A percentile compares a stretch with the other conserved stretches of the same genome.
Conservation (phyloP, 1,284 basidiomycete genomes). For the Leccinum griseonigrum region DNA sequence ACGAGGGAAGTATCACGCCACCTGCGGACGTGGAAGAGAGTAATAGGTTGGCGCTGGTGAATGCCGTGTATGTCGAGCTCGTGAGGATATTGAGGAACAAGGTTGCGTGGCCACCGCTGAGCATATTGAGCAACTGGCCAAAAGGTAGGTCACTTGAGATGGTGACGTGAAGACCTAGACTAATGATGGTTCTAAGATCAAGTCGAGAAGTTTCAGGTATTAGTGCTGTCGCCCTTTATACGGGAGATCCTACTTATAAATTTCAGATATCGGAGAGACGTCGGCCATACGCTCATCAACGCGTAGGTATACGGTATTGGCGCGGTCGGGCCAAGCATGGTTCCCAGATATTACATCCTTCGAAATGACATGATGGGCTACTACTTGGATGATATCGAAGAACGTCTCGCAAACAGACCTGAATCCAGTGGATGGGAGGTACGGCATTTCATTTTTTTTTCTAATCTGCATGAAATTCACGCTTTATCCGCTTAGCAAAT, state of each 20-base stretch:
- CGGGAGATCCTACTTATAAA: conserved; percentile 14
- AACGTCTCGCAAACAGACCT: conserved; percentile 44
- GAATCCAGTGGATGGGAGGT: conserved; percentile 68
- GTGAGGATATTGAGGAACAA: conserved; percentile 72
- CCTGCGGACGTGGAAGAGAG: conserved; percentile 37
- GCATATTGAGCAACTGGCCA: conserved; percentile 51
- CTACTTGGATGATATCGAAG: conserved; percentile 59
- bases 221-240: conserved; percentile 27
- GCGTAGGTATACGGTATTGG: conserved; percentile 55
- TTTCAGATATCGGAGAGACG: conserved; percentile 77
- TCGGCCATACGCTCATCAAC: conserved; percentile 88
- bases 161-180: not conserved
- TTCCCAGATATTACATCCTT: conserved; percentile 78
- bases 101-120: conserved; percentile 62
- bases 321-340: conserved; percentile 3
- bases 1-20: conserved; percentile 34
- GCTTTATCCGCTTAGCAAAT: conserved; percentile 54
- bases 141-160: conserved; percentile 52
- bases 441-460: conserved; percentile 17
- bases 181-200: conserved; percentile 53
- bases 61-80: conserved; percentile 75
- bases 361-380: conserved; percentile 77
- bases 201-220: conserved; percentile 74
- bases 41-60: conserved; percentile 57
- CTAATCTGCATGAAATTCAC: not conserved